Percentiles rank a stretch among this genome's conserved stretches.
phyloP scores from a whole-genome alignment of 371 early-diverging fungal species.

The Mortierella sp. region DNA sequence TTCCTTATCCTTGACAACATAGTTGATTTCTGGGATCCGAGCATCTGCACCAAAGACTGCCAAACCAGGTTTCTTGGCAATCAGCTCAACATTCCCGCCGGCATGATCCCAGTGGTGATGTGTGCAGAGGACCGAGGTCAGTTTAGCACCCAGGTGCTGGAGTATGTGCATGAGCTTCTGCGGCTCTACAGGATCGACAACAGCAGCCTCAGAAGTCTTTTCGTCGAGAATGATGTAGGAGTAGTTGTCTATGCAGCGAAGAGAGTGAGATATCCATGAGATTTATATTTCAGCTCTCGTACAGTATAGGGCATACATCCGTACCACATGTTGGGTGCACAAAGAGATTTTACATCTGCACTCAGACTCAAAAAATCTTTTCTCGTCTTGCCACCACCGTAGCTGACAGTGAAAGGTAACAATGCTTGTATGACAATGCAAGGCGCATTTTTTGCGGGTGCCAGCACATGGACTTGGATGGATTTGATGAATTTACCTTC shows the following conservation, averaged over 20 bases:
- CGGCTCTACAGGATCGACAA: conserved; percentile 79
- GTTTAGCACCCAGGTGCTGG: conserved; percentile 61
- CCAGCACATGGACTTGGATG: too few species aligned
- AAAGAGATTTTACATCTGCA: too few species aligned
- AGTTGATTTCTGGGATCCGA: conserved; percentile 85
- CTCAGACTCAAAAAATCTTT: too few species aligned
- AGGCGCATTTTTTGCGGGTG: too few species aligned
- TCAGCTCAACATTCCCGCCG: conserved; percentile 79
- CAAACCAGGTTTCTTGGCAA: conserved; percentile 72
- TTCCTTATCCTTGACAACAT: conserved; percentile 79
- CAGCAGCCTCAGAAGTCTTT: conserved; percentile 65
- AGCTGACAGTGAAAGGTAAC: too few species aligned
- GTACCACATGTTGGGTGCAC: too few species aligned
- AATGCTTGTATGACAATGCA: too few species aligned
- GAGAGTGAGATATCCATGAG: background rate
- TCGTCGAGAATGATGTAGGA: conserved; percentile 65
- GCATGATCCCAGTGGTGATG: conserved; percentile 90
- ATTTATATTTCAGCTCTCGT: background rate
- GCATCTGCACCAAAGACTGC: conserved; percentile 89
- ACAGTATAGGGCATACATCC: too few species aligned
- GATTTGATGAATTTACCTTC: conserved; percentile 23
- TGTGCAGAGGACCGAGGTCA: conserved; percentile 77
- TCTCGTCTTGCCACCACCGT: too few species aligned
- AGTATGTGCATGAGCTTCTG: conserved; percentile 65
- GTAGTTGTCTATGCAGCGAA: conserved; percentile 60